Base-by-base conservation (phyloP, 306 rosid genomes). In the Trifolium repens region DNA sequence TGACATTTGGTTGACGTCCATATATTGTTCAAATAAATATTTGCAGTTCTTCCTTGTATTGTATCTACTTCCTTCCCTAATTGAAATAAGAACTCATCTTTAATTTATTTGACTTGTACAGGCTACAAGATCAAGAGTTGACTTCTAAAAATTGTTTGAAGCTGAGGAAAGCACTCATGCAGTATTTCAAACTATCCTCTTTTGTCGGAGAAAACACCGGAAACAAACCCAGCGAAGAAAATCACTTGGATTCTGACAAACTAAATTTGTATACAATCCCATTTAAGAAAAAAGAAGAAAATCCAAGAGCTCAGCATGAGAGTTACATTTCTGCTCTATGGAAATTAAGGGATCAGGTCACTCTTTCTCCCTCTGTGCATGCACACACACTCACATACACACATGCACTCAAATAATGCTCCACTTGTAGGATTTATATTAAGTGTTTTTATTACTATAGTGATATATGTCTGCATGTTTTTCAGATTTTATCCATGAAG, bases 291-390 rank as follows among this genome's bases (percentile, higher is more conserved):
- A 91, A 81, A 73, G 94, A 88, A 60, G 96, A 89, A 19, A 83
- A 87, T 68, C 80, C 87, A 1, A 75, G 76, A 79, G 78, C 79
- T 77, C 97, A 55, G 15, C 27, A 22, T 11, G 32, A 83, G 80
- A 89, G 96, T 71, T 82, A 69, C 76, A 63, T 72, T 75, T 79
- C 84, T 67, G 84, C 89, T 22, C 83, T 93, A 8, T 84, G 91
- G 92, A 89, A 87, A 82, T 77, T 91, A 82, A 86, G 98, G 46
- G 96, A 93, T 78, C 88, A 87, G 98, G 98, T 92, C 1, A 49
- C 40, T 92, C 32, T 73, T 44, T 47, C 43, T 58, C 62, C 70
- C 42, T 16, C 0, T 14, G 22, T 53, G 30, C 34, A 4, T 19
- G 7, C 53, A 14, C 6, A 5, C 15, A 15, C 60, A 4, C 12